Base-by-base conservation (phyloP, 2,329 filamentous ascomycete genomes). In the Neopestalotiopsis clavispora region DNA sequence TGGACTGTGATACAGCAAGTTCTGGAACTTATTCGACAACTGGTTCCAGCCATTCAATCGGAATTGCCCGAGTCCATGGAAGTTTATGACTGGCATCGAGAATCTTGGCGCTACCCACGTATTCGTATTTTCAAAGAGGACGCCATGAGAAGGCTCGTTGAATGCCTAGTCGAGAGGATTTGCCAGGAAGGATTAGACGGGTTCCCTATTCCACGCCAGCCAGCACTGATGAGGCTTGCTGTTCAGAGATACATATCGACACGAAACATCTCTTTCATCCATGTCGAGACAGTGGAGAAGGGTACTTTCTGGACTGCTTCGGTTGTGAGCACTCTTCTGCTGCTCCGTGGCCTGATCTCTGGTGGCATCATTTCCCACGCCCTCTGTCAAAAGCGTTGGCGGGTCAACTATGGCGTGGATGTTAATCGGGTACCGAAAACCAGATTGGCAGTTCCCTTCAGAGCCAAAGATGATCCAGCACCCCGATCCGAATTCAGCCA, bases 401-500 rank as follows among this genome's bases (percentile, higher is more conserved):
- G 86, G 3, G 90, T 93, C 0, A 85, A 92, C 67, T 93, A 90
- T 69, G 90, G 91, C 0, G 79, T 87, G 0, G 28, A 61, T n/a
- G 84, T 73, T 0, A 73, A 70, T 0, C 76, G 87, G 2, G 71
- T 72, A 0, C 84, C 83, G 0, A 62, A 68, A 0, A 87, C 84
- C 0, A 80, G 75, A 64, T 81, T 91, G 0, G 86, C 86, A 0
- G 87, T 92, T 0, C 90, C 89, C 0, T 92, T 85, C 71, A 81
- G 82, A 9, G 88, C 88, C 0, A 91, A 91, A 67, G 89, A 89
- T 64, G 84, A 72, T 3, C 89, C 89, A 0, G 81, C 86, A 0
- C 76, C 82, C 0, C 81, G 86, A 3, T 85, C 89, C 0, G 89
- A 91, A 70, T 91, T 90, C 73, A 89, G 88, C 13, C 88, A 91